These are phyloP conservation scores for Pseudogymnoascus sp. DNA, from an alignment of 2,329 filamentous ascomycete species.

Conservation along the genomic window DNA sequence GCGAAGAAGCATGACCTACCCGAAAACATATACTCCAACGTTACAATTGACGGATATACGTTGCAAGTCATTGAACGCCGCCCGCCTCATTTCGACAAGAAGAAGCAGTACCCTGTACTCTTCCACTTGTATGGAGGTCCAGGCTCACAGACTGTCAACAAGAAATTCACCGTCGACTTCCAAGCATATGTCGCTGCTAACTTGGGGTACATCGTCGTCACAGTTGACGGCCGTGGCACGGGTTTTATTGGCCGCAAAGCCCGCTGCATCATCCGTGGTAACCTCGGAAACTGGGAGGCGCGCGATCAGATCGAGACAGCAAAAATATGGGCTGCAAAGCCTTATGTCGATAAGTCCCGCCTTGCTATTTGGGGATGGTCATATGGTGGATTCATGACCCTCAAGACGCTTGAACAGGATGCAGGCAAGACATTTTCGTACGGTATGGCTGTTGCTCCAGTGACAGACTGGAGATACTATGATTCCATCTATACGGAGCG, in stretches of 20 bases:
- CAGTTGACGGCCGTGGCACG: conserved; percentile 87
- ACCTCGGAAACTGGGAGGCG: conserved; percentile 79
- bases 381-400: conserved; percentile 88
- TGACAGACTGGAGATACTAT: conserved; percentile 98
- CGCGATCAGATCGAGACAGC: conserved; percentile 87
- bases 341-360: conserved; percentile 73
- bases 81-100: conserved; percentile 77
- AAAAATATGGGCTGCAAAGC: conserved; percentile 70
- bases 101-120: conserved; percentile 83
- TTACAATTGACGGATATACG: conserved; percentile 73
- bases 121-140: conserved; percentile 95
- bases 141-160: conserved; percentile 80
- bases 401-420: conserved; percentile 91
- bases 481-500: conserved; percentile 91
- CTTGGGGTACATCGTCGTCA: conserved; percentile 89
- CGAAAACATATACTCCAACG: conserved; percentile 70
- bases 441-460: conserved; percentile 95
- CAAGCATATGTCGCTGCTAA: conserved; percentile 79
- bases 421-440: conserved; percentile 87
- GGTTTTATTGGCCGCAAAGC: conserved; percentile 81
- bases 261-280: conserved; percentile 72
- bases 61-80: conserved; percentile 73
- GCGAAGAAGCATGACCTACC: conserved; percentile 75
- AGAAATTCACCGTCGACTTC: conserved; percentile 77
- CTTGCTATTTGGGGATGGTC: conserved; percentile 99